Evolutionary conservation across 306 rosid genomes (phyloP).

Genomic region (Dryas octopetala): DNA sequence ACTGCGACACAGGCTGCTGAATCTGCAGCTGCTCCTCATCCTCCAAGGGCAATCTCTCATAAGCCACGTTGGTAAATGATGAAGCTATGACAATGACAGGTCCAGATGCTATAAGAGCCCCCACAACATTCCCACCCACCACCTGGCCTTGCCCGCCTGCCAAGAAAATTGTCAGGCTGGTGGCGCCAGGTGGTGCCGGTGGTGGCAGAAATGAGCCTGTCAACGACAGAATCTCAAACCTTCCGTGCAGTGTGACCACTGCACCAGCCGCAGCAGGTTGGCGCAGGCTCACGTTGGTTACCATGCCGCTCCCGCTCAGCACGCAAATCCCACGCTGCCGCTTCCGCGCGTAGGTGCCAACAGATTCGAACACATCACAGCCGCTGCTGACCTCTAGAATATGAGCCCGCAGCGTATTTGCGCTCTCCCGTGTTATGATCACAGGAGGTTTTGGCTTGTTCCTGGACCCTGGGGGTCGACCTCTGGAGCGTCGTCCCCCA

Average conservation of each 20-base stretch:
- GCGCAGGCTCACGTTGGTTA: conserved; percentile 68
- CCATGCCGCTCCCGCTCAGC: conserved; percentile 74
- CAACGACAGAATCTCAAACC: conserved; percentile 77
- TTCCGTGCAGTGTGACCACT: conserved; percentile 57
- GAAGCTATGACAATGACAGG: conserved; percentile 88
- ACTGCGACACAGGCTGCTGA: conserved; percentile 51
- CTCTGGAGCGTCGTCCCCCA: conserved; percentile 64
- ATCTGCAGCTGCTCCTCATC: conserved; percentile 61
- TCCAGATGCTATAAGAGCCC: conserved; percentile 77
- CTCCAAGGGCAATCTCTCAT: conserved; percentile 84
- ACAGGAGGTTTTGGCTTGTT: conserved; percentile 80
- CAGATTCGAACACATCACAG: conserved; percentile 79
- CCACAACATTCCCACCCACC: conserved; percentile 87
- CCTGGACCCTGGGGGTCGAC: conserved; percentile 81
- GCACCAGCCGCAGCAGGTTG: conserved; percentile 65
- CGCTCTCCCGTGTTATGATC: conserved; percentile 85
- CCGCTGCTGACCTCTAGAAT: conserved; percentile 83
- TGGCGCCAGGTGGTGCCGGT: conserved; percentile 91
- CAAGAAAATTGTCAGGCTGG: conserved; percentile 67
- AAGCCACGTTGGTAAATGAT: conserved; percentile 86
- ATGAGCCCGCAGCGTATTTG: conserved; percentile 85
- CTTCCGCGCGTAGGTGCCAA: conserved; percentile 70
- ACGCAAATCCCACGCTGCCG: conserved; percentile 94
- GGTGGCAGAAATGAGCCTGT: conserved; percentile 87
- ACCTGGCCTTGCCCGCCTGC: conserved; percentile 96